Evolutionary conservation across 495 filamentous ascomycete genomes (phyloP), one percentile per base, ranked within the genome.

Genomic region (Aspergillus ellipticus): DNA sequence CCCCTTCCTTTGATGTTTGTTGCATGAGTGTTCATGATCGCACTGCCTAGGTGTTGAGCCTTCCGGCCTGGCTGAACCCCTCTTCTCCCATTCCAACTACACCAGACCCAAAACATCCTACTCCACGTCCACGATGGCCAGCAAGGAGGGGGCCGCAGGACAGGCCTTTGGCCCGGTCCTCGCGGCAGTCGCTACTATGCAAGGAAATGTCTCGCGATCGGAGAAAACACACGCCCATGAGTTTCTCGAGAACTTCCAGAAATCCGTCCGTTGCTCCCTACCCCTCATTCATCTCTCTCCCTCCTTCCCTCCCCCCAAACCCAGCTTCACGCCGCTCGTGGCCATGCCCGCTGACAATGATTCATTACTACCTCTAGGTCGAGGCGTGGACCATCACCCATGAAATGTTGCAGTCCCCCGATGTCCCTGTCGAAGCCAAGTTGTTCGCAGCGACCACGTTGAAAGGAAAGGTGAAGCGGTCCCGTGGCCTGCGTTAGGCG

Each of bases 371-470:
- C 52, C 35, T 54, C 48, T 72, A 93, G 90, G 69, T 89, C 67
- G 87, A 90, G 63, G 95, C 94, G 55, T 99, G 94, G 94, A 86
- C 85, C 15, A 84, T 85, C 13, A 96, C 89, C 43, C 87, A 96
- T 66, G 81, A 83, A 43, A 86, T 99, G 56, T 73, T 99, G 57
- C 89, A 96, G 69, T 85, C 88, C 16, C 69, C 84, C 43, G 74
- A 82, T 50, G 82, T 85, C 41, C 84, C 89, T 54, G 78, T 86
- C 26, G 91, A 95, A 67, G 89, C 88, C 21, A 95, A 93, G 73
- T 77, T 97, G 56, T 99, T 99, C 71, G 94, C 95, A 6, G 94
- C 95, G 51, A 96, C 91, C 26, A 97, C 94, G 42, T 75, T 99
- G 66, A 96, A 95, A 76, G 95, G 94, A 73, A 99, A 99, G 86